A percentile compares a stretch with the other conserved stretches of the same genome.
phyloP scores from a whole-genome alignment of 31 red algal genomes.

The Asparagopsis taxiformis region DNA sequence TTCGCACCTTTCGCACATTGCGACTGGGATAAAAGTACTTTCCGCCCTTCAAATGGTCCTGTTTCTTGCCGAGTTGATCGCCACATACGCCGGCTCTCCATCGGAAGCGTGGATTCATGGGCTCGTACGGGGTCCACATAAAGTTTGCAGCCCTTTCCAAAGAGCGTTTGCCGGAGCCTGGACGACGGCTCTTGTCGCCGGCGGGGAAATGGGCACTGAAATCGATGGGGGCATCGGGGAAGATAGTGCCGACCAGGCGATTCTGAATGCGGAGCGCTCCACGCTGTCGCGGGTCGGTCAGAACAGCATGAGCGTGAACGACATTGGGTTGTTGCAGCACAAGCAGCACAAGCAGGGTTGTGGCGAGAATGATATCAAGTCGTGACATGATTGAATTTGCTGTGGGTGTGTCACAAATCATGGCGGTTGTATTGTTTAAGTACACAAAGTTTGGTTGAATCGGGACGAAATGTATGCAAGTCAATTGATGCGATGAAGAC shows the following conservation, averaged over 20 bases:
- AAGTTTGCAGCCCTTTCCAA: slow-evolving; percentile 17
- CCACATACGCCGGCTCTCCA: slow-evolving; percentile 78
- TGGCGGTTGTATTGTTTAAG: too few species aligned
- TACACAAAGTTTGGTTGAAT: too few species aligned
- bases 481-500: too few species aligned
- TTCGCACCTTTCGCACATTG: slow-evolving; percentile 21
- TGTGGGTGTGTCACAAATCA: too few species aligned
- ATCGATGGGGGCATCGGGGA: slow-evolving; percentile 36
- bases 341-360: not conserved
- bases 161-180: slow-evolving; percentile 37
- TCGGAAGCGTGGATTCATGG: slow-evolving; percentile 28
- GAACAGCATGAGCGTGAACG: slow-evolving; percentile 17
- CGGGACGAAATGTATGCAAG: too few species aligned
- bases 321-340: not conserved
- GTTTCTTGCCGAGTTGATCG: slow-evolving; percentile 18
- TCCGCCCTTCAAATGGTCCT: slow-evolving; percentile 61
- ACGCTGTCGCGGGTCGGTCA: slow-evolving; percentile 42
- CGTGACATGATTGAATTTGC: too few species aligned
- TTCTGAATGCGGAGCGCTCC: slow-evolving; percentile 35
- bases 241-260: slow-evolving; percentile 33
- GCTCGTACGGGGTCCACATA: slow-evolving; percentile 60
- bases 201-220: slow-evolving; percentile 51
- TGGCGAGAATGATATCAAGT: too few species aligned
- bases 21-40: slow-evolving; percentile 61
- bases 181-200: slow-evolving; percentile 41